Base-by-base conservation (phyloP, 768 basidiomycete species). In the Pleurotus djamor region DNA sequence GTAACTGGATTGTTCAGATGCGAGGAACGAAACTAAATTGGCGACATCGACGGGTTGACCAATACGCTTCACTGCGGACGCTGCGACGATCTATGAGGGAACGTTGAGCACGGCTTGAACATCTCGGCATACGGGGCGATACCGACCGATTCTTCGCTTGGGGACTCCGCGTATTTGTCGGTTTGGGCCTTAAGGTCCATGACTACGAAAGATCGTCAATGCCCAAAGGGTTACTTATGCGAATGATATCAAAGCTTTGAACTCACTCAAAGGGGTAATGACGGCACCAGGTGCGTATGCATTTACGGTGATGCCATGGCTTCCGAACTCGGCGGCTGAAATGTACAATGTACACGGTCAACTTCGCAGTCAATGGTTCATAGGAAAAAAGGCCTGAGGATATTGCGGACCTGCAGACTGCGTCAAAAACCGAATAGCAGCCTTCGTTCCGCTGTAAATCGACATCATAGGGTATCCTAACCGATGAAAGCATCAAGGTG, bases 291-390 rank as follows among this genome's bases (percentile, higher is more conserved):
- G 75, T 9, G 74, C 72, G 51, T 79, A 78, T 1, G 76, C 71
- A 37, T 81, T 80, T 8, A 79, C 76, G 0, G 74, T 79, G 34
- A 79, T 81, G 3, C 66, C 66, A 58, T 79, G 61, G 32, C 60
- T 61, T 10, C 69, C 77, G 4, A 78, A 64, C 61, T 79, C 76
- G n/a, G 65, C 38, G 0, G 78, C 77, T 79, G 36, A n/a, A 8
- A 41, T 41, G 38, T 41, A 14, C n/a, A 8, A 41, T 41, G 4
- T 41, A n/a, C n/a, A 28, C 2, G 3, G 21, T 28, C 21, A 28
- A n/a, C n/a, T n/a, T n/a, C 14, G 14, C 17, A n/a, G n/a, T n/a
- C n/a, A n/a, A 28, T 28, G 3, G 21, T 28, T 28, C 21, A 28
- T 3, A 28, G 21, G 21, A 28, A 28, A 28, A 28, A 3, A 28